Evolutionary conservation across 352 stramenopile genomes (phyloP), one percentile per base, ranked within the genome.

Genomic region (Globisporangium lucens): DNA sequence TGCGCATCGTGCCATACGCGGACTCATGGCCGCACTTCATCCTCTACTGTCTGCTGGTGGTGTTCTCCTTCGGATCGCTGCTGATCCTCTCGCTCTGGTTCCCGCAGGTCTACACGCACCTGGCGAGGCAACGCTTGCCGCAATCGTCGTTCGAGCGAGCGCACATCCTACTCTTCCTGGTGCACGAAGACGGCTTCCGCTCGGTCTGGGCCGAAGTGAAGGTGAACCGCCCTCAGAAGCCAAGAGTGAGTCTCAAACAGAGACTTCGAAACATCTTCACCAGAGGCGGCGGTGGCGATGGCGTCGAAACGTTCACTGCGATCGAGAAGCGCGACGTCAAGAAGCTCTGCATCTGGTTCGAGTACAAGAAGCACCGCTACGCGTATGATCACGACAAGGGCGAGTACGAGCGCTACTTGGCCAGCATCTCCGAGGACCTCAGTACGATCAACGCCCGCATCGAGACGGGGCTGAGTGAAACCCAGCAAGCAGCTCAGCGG

Each of bases 351-450:
- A 41, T 82, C 36, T 89, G 80, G 79, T 90, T 91, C 65, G 79
- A 87, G 66, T 90, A 85, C 69, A 89, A 87, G 74, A 85, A 82
- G 63, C 75, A 89, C 38, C 80, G 82, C 3, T 90, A 90, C 67
- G 70, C 77, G n/a, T 89, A 75, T 70, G 74, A 82, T 59, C 65
- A 79, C 51, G 70, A 85, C 22, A 78, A 76, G 24, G 68, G 73
- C 30, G 73, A 82, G 30, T 90, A 85, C 43, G 72, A 84, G 52
- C 80, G 79, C 1, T 89, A 85, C 59, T 13, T 88, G 2, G 74
- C 79, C 17, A 78, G 75, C 4, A 63, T 77, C 56, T 64, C 60
- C 15, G 66, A 86, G 62, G 35, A 75, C 29, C 43, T 51, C 17
- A 51, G 43, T 22, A 17, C 43, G 6, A 51, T 51, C 17, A 22